Evolutionary conservation across 805 yeast species (phyloP).

Genomic region (Metschnikowia reukaufii): DNA sequence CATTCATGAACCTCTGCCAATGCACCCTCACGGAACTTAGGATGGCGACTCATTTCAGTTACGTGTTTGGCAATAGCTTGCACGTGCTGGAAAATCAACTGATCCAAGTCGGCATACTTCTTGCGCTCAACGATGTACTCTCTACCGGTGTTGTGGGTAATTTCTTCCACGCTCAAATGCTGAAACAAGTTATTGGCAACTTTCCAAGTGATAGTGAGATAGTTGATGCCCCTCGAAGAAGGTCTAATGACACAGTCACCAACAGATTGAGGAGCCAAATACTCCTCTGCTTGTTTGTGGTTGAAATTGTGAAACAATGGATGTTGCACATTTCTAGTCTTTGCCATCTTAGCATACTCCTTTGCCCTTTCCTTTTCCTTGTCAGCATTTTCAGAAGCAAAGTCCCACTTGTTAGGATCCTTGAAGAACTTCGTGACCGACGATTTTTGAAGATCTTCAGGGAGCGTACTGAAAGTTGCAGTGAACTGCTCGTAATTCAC

Average conservation of each 20-base stretch:
- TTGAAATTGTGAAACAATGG: slow-evolving; percentile 85
- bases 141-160: slow-evolving; percentile 61
- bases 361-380: slow-evolving; percentile 53
- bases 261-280: slow-evolving; percentile 79
- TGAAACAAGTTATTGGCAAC: slow-evolving; percentile 89
- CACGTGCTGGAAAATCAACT: slow-evolving; percentile 82
- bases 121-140: slow-evolving; percentile 64
- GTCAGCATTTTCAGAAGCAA: slow-evolving; percentile 70
- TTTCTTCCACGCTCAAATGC: slow-evolving; percentile 84
- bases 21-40: slow-evolving; percentile 83
- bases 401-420: slow-evolving; percentile 76
- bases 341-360: slow-evolving; percentile 65
- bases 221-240: slow-evolving; percentile 85
- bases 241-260: slow-evolving; percentile 96
- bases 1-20: slow-evolving; percentile 78
- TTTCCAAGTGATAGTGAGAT: slow-evolving; percentile 93
- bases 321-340: slow-evolving; percentile 82
- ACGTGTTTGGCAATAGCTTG: slow-evolving; percentile 81
- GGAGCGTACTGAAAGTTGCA: slow-evolving; percentile 71
- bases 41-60: slow-evolving; percentile 80
- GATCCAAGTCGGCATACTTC: slow-evolving; percentile 85
- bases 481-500: slow-evolving; percentile 74
- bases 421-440: slow-evolving; percentile 46
- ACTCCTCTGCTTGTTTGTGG: slow-evolving; percentile 88
- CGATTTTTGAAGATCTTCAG: slow-evolving; percentile 61